A percentile compares a stretch with the other conserved stretches of the same genome.
phyloP scores from a whole-genome alignment of 768 basidiomycete genomes.

The Serendipita sp. region DNA sequence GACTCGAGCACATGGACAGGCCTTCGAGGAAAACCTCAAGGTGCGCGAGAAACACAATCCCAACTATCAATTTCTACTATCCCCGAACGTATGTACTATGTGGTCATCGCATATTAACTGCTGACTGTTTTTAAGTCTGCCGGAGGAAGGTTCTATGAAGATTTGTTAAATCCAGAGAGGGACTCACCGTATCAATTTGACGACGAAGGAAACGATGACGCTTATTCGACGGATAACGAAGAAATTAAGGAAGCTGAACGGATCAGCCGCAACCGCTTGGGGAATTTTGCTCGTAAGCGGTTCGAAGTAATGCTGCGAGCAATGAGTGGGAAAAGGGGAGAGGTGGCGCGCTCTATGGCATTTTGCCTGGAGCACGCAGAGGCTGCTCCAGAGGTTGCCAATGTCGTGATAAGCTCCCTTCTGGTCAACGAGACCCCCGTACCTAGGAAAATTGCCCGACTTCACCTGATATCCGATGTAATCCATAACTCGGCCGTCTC shows the following conservation, averaged over 20 bases:
- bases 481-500: conserved; percentile 91
- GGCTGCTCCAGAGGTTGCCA: conserved; percentile 81
- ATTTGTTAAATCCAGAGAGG: conserved; percentile 21
- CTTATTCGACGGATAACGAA: conserved; percentile 79
- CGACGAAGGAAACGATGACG: conserved; percentile 33
- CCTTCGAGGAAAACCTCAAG: conserved; percentile 58
- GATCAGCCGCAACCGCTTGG: conserved; percentile 56
- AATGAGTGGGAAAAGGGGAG: conserved; percentile 70
- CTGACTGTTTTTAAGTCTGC: conserved; percentile 17
- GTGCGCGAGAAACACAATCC: conserved; percentile 67
- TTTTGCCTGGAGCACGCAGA: conserved; percentile 95
- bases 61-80: conserved; percentile 59
- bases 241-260: conserved; percentile 88
- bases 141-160: conserved; percentile 24
- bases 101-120: not conserved
- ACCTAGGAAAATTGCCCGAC: conserved; percentile 89
- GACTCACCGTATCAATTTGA: conserved; percentile 47
- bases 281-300: conserved; percentile 59
- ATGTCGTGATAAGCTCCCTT: conserved; percentile 78
- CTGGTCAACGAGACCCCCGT: conserved; percentile 85
- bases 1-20: conserved; percentile 60
- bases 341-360: conserved; percentile 91
- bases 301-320: conserved; percentile 86
- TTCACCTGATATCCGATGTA: conserved; percentile 94
- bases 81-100: not conserved